Conservation (phyloP, 768 basidiomycete species). For the Auricularia cornea region DNA sequence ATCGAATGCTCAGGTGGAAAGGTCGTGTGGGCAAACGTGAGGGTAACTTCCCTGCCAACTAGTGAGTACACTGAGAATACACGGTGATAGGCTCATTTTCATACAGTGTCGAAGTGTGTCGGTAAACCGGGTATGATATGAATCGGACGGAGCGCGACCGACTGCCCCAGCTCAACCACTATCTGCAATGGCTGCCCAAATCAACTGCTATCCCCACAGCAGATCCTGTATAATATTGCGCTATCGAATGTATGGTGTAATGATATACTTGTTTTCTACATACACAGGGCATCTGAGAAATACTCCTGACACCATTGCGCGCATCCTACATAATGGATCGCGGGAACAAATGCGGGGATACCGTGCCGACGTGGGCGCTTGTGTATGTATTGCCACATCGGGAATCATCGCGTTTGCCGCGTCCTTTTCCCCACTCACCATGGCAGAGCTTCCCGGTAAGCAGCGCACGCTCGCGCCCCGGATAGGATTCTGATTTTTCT, state of each 20-base stretch:
- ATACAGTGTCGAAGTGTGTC: not conserved
- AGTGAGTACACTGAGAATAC: not conserved
- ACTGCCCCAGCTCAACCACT: too few species aligned
- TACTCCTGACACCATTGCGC: too few species aligned
- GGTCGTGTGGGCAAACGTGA: conserved; percentile 51
- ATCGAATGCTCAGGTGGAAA: conserved; percentile 51
- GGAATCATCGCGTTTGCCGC: not conserved
- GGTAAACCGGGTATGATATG: not conserved
- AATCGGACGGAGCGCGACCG: too few species aligned
- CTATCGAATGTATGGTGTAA: too few species aligned
- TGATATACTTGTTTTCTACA: too few species aligned
- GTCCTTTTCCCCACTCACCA: not conserved
- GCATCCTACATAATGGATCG: too few species aligned
- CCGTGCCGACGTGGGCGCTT: not conserved
- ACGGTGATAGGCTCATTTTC: not conserved
- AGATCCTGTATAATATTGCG: too few species aligned
- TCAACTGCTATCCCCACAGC: not conserved
- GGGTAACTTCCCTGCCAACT: conserved; percentile 64
- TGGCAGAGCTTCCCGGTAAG: not conserved
- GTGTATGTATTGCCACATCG: not conserved
- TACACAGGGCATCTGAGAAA: too few species aligned
- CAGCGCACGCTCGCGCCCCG: not conserved
- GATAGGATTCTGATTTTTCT: not conserved
- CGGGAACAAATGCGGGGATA: too few species aligned
- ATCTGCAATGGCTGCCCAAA: too few species aligned